Evolutionary conservation across 169 alveolate genomes (phyloP), one percentile per base, ranked within the genome.

Genomic region (Babesia sp.): DNA sequence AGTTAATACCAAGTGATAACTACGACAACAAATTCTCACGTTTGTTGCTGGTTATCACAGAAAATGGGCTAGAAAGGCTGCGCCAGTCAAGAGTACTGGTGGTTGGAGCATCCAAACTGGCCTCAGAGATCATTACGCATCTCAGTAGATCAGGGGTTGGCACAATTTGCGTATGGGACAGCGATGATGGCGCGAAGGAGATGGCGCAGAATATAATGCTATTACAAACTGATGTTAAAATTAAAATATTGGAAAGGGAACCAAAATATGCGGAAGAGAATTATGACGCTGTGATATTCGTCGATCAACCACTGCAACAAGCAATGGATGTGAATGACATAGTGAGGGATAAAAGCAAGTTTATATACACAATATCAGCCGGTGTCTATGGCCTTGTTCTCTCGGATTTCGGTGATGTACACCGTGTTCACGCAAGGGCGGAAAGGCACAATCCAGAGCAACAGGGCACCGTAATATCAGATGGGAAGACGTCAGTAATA

Each of bases 301-400:
- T 71, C 22, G 66, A 79, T 29, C 74, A 56, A 31, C 71, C 81
- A 11, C 9, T 79, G 14, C 64, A 51, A 8, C 8, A n/a, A 36
- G 81, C 83, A 9, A 57, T 79, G 18, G 71, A 70, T 20, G 53
- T n/a, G 2, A 70, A 79, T 36, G 12, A 31, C 5, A n/a, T 18
- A 1, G 29, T 59, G 18, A 63, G 73, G 51, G 28, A 63, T 39
- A 79, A 42, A 24, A 12, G 51, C 34, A 79, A 79, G 55, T 56
- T 68, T 37, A 63, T 79, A 11, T 79, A 50, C 39, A 76, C 58
- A 11, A 22, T 44, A 7, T 53, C 70, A 8, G 37, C 42, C 3
- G 87, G 87, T 5, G 71, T 61, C 16, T 67, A 67, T 59, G 87
- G 87, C 3, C 24, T 79, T 1, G 83, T 79, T 7, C 59, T 79